Percentiles rank a stretch among this genome's conserved stretches.
Conservation (phyloP, 164 flowering plant genomes). For the Taxillus chinensis region DNA sequence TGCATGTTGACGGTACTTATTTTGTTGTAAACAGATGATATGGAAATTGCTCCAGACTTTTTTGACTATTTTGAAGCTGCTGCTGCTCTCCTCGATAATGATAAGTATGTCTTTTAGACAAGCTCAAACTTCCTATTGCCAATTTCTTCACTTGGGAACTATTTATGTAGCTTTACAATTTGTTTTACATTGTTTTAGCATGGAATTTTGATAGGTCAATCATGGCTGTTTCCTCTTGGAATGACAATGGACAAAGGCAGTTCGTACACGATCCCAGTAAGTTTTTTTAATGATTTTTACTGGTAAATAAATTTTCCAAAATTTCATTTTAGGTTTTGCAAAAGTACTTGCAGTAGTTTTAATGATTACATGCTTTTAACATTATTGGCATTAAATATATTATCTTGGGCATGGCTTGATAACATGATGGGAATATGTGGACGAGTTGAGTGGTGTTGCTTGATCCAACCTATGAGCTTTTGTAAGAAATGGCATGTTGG, state of each 20-base stretch:
- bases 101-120: constrained; percentile 47
- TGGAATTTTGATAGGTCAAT: constrained; percentile 49
- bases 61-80: constrained; percentile 93
- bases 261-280: constrained; percentile 93
- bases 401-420: no score
- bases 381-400: no score
- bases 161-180: background rate
- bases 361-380: no score
- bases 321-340: no score
- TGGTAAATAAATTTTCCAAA: background rate
- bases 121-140: constrained; percentile 4
- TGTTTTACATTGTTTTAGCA: constrained; percentile 4
- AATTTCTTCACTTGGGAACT: background rate
- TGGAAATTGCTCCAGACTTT: constrained; percentile 95
- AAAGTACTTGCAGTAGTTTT: no score
- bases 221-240: constrained; percentile 99
- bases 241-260: constrained; percentile 98
- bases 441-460: no score
- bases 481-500: no score
- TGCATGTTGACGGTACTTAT: constrained; percentile 1
- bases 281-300: constrained; percentile 13
- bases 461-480: no score
- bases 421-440: no score
- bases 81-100: constrained; percentile 70
- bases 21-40: constrained; percentile 62